Evolutionary conservation across 108 stramenopile genomes (phyloP).

Genomic region (Seminavis robusta): DNA sequence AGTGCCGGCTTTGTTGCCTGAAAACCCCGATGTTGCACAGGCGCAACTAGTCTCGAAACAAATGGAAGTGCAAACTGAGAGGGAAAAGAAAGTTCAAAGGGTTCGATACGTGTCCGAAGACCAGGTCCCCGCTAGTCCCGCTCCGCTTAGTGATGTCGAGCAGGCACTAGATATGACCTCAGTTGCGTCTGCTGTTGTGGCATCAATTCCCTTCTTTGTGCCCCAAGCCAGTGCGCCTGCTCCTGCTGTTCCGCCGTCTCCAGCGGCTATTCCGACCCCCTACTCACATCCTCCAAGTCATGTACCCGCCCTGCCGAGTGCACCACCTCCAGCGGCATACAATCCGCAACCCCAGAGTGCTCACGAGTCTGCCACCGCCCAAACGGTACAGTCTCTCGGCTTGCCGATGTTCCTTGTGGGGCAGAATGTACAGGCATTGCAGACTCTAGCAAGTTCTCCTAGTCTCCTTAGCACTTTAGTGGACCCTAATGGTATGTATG

Average conservation of each 20-base stretch:
- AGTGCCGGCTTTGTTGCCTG: conserved; percentile 44
- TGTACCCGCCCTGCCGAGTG: background rate
- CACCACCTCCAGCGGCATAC: conserved; percentile 6
- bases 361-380: conserved; percentile 31
- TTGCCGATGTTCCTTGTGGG: conserved; percentile 73
- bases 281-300: background rate
- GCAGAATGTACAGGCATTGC: conserved; percentile 70
- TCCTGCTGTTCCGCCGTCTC: conserved; percentile 16
- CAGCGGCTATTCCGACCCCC: background rate
- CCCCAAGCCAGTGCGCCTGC: conserved; percentile 44
- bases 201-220: conserved; percentile 75
- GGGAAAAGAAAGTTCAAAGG: conserved; percentile 44
- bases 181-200: conserved; percentile 46
- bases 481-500: conserved; percentile 74
- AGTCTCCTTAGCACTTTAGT: conserved; percentile 67
- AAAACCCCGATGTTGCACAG: conserved; percentile 45
- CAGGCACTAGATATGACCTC: conserved; percentile 75
- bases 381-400: conserved; percentile 53
- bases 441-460: conserved; percentile 73
- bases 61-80: conserved; percentile 44
- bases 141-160: conserved; percentile 72
- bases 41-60: conserved; percentile 65
- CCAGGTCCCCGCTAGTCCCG: conserved; percentile 61
- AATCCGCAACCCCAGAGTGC: background rate
- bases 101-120: conserved; percentile 54